Evolutionary conservation across 2,329 filamentous ascomycete species (phyloP), one percentile per base, ranked within the genome.

Genomic region (Colletotrichum noveboracense): DNA sequence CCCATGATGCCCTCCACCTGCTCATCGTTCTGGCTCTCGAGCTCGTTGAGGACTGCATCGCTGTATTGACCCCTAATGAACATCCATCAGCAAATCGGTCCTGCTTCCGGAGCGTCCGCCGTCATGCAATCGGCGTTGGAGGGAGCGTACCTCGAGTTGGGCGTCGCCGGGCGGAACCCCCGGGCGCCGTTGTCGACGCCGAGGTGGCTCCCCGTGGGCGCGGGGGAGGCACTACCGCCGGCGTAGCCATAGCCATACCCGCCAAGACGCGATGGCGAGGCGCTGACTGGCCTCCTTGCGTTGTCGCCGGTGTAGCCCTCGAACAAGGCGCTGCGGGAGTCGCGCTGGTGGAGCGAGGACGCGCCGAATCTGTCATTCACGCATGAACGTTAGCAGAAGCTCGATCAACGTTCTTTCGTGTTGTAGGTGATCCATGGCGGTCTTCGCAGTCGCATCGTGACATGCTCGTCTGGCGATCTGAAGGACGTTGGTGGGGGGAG

Each of bases 11-110:
- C 95, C 77, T 95, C 94, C 13, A 98, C 93, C 80, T 98, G 94
- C 74, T 92, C 89, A 80, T 98, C 96, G 83, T 98, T 98, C 87
- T 99, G 97, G 81, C 94, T 96, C 88, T 99, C 97, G 76, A 99
- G 90, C 86, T 98, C 96, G 83, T 95, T 95, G 69, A 99, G 90
- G 64, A 98, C 95, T 24, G 96, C 94, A 81, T 97, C 94, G 82
- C 94, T 96, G 84, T 98, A 98, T 84, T 98, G 96, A 16, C 96
- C 96, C 82, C 94, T 95, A 79, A 78, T 28, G 13, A 34, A 34
- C 13, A 32, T 8, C 16, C 18, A 62, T 77, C 32, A 77, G 70
- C 64, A 61, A 18, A 10, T 24, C 14, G 7, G 7, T 48, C 9
- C 48, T 14, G 14, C 60, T 14, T 34, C 16, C 21, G 24, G 24